Evolutionary conservation across 192 early-diverging fungal species (phyloP), one percentile per base, ranked within the genome.

Genomic region (Pilobolus umbonatus): DNA sequence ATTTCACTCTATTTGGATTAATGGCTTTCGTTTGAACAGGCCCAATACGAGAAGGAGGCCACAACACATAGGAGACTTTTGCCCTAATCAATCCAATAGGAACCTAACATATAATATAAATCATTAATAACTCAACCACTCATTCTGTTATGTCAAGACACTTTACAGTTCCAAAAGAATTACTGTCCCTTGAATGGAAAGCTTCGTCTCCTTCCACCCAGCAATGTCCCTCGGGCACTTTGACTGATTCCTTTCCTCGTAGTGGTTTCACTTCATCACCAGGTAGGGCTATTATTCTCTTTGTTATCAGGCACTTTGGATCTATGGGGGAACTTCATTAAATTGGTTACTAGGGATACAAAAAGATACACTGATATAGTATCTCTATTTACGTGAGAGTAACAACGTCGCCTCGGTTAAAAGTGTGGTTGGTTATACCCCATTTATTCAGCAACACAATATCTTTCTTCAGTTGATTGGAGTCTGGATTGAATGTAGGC

Each of bases 141-240:
- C 14, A 4, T 42, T 40, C 14, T 42, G 5, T 42, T 40, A 14
- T 15, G 36, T 28, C 9, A 38, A 43, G 42, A 44, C 31, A 42
- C 24, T 61, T 75, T 71, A 86, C 82, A 0, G 89, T 84, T 42
- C 91, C 91, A 67, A 86, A 91, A 11, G 71, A 56, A 69, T 89
- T 91, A 62, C 89, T 91, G 47, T 93, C 91, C 44, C 70, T 76
- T 49, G 86, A 88, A 59, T 90, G 88, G 64, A 88, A 93, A 34
- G 78, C 77, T 65, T 93, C 91, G 64, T 93, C 91, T 30, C 87
- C 86, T 63, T 93, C 91, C 40, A 91, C 74, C 91, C 91, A 93
- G 63, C 85, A 88, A 57, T 93, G 84, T 9, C 91, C 91, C 57
- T 67, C 68, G 26, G 91, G 91, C 11, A 93, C 70, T 40, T 74